Evolutionary conservation across 2,329 filamentous ascomycete species (phyloP).

Genomic region (Botryotinia convoluta): DNA sequence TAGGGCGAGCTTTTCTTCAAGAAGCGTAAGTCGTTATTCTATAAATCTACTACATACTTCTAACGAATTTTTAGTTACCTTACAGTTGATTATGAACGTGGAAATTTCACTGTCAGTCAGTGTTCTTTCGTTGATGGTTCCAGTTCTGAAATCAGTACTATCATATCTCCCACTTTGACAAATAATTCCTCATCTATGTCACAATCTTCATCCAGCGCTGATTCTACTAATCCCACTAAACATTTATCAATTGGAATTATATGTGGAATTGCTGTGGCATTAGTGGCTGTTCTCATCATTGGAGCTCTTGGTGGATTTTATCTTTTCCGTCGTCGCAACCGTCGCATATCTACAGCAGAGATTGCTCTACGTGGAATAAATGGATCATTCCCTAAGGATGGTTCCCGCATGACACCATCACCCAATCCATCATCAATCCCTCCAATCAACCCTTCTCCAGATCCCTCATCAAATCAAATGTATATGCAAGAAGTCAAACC

Average conservation of each 20-base stretch:
- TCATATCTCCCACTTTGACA: slow-evolving; percentile 22
- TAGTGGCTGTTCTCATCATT: neutral
- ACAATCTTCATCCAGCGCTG: neutral
- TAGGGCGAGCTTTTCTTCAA: slow-evolving; percentile 43
- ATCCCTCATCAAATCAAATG: neutral
- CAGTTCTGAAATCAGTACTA: slow-evolving; percentile 20
- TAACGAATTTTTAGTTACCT: slow-evolving; percentile 28
- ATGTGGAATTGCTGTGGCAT: neutral
- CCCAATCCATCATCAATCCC: neutral
- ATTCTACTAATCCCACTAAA: neutral
- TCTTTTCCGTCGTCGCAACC: slow-evolving; percentile 6
- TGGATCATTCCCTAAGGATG: neutral
- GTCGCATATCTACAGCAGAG: neutral
- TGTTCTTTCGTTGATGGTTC: slow-evolving; percentile 27
- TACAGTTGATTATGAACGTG: slow-evolving; percentile 35
- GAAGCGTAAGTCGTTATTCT: slow-evolving; percentile 36
- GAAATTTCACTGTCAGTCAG: slow-evolving; percentile 35
- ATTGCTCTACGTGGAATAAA: neutral
- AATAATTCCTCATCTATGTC: slow-evolving; percentile 33
- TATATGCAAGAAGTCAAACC: neutral
- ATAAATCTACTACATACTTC: neutral
- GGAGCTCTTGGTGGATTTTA: neutral
- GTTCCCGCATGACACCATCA: neutral
- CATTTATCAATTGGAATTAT: slow-evolving; percentile 5
- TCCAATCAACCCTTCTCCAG: neutral